Evolutionary conservation across 2,329 filamentous ascomycete genomes (phyloP), one percentile per base, ranked within the genome.

Genomic region (Exophiala sp.): DNA sequence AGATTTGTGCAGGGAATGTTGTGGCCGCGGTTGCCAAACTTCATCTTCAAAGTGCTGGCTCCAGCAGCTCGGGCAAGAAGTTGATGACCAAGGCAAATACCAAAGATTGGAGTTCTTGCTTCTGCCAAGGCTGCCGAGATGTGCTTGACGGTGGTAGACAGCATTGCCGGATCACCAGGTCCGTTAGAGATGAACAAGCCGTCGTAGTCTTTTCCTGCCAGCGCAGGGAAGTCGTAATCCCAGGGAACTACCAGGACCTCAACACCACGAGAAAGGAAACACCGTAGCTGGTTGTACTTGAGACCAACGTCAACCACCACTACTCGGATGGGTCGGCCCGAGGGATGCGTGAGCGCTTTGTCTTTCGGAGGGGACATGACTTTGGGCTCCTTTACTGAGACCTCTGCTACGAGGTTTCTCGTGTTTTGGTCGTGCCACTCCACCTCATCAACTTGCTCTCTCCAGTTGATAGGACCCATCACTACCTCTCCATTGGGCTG

Each of bases 131-230:
- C 87, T 52, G 82, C 78, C 57, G 84, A 73, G 65, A 99, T 87
- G 72, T 95, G 87, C 70, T 87, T 82, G 54, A 95, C 84, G 5
- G 92, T 96, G 51, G 77, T 75, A 32, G 87, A 81, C 74, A 99
- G 84, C 66, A 90, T 87, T 5, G 92, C 86, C 51, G 94, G 94
- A 72, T 99, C 91, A 76, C 94, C 94, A 41, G 94, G 94, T 64
- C 94, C 94, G 78, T 99, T 99, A 62, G 92, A 97, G 63, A 99
- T 85, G 78, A 99, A 99, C 44, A 99, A 83, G 69, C 94, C 94
- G 71, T 99, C 94, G 69, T 96, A 97, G 63, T 95, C 84, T 60
- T 88, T 87, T 54, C 85, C 87, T 50, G 85, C 85, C 52, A 90
- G 81, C 51, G 79, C 75, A 50, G 86, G 84, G 71, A 97, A 91